Percentiles rank a stretch among this genome's conserved stretches.
These are phyloP conservation scores for Tulasnella sp. DNA, from an alignment of 768 basidiomycete genomes.

Conservation along the genomic window DNA sequence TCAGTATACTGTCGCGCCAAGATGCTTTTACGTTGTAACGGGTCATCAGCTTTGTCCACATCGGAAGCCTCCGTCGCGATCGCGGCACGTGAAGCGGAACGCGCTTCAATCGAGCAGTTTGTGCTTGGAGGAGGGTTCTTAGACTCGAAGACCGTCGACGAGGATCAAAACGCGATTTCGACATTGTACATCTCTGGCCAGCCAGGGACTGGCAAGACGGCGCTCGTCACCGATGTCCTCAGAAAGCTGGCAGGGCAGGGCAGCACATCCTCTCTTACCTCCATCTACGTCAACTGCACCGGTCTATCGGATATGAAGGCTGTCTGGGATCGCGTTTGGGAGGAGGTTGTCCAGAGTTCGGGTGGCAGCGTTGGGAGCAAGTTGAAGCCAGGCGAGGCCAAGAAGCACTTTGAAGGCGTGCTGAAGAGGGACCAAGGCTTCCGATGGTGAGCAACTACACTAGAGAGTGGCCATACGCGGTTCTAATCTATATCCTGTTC, in stretches of 20 bases:
- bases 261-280: background rate
- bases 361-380: constrained; percentile 16
- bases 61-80: background rate
- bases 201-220: constrained; percentile 29
- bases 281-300: constrained; percentile 28
- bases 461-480: background rate
- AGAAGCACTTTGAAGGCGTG: constrained; percentile 20
- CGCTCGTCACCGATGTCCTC: constrained; percentile 28
- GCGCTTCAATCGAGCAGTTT: constrained; percentile 13
- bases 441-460: constrained; percentile 22
- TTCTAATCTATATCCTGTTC: background rate
- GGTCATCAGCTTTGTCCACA: background rate
- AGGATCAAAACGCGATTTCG: constrained; percentile 1
- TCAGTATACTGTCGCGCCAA: constrained; percentile 10
- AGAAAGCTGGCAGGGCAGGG: background rate
- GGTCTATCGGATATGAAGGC: constrained; percentile 25
- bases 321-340: constrained; percentile 28
- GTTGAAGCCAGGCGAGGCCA: constrained; percentile 21
- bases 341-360: constrained; percentile 3
- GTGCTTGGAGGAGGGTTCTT: constrained; percentile 14
- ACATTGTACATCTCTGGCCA: constrained; percentile 28
- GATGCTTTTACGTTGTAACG: background rate
- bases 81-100: constrained; percentile 12
- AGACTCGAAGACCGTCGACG: background rate
- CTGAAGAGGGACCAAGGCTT: constrained; percentile 22